phyloP scores from a whole-genome alignment of 73 alveolate genomes.

The Paramecium tetraurelia region DNA sequence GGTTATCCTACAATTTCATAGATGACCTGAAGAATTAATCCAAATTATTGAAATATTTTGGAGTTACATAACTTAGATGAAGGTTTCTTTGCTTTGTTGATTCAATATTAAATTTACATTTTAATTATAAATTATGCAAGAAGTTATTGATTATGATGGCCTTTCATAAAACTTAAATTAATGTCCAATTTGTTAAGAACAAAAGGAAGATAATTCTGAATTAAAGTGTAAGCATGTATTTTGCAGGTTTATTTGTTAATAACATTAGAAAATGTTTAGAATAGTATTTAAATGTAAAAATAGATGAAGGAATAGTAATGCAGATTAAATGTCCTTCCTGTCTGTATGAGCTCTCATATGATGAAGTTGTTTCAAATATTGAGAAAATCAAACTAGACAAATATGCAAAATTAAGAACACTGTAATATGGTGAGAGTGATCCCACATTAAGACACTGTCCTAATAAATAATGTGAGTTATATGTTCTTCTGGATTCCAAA shows the following conservation, averaged over 20 bases:
- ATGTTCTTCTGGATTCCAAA: not conserved
- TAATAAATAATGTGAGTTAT: not conserved
- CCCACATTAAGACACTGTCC: constrained; percentile 47
- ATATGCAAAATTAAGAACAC: not conserved
- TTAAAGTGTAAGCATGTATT: not conserved
- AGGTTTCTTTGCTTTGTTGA: not conserved
- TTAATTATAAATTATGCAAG: not conserved
- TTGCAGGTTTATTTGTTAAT: not conserved
- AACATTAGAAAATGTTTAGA: not conserved
- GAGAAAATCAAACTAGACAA: not conserved
- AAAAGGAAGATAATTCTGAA: not conserved
- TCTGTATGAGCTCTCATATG: not conserved
- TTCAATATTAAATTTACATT: not conserved
- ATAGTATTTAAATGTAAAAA: not conserved
- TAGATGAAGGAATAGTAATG: constrained; percentile 21
- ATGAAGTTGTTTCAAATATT: not conserved
- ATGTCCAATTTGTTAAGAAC: not conserved
- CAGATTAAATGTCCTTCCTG: not conserved
- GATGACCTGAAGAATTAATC: no score
- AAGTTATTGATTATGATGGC: not conserved
- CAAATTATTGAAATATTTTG: no score
- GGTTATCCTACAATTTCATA: no score
- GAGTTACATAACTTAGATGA: not conserved
- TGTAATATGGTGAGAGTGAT: not conserved
- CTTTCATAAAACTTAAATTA: not conserved